Base-by-base conservation (phyloP, 2,329 filamentous ascomycete species). In the Westerdykella sp. region DNA sequence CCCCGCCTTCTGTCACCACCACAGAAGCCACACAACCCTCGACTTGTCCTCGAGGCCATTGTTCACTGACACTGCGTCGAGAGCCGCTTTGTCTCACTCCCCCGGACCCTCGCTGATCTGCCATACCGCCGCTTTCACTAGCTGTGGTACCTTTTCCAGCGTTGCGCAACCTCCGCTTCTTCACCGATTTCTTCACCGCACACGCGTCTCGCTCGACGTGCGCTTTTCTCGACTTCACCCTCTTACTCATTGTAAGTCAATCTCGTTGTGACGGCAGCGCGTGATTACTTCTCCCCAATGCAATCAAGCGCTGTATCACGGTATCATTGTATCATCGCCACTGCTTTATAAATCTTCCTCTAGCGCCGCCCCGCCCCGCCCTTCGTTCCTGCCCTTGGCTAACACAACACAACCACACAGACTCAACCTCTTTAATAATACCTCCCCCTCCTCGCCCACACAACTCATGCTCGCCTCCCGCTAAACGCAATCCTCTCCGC, bases 101-200 rank as follows among this genome's bases (percentile, higher is more conserved):
- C 16, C 12, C n/a, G 48, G 40, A 41, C 18, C 21, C 30, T 47
- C 46, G 46, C 43, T 46, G 41, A 37, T 32, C 41, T 45, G 56
- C 60, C 57, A 60, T 62, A 52, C 57, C 56, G 58, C 66, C 60
- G 66, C 60, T 64, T 64, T 63, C 44, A 65, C 57, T 69, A 69
- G 67, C 65, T 69, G 65, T 56, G 51, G 56, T 53, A 46, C 45
- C 49, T 18, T 35, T 14, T 18, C n/a, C 32, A 35, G n/a, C 32
- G 7, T 18, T 32, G 30, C 32, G 32, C 32, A 35, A 35, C 35
- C 39, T 22, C 30, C 21, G 18, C 23, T 9, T 22, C 30, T 16
- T 34, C 42, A 23, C 39, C 16, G 32, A 35, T 35, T 13, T 14
- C 39, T 13, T 34, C 41, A 35, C 21, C 25, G 39, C 45, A 40